These are phyloP conservation scores for Russula emetica DNA, from an alignment of 768 basidiomycete species.

Conservation along the genomic window DNA sequence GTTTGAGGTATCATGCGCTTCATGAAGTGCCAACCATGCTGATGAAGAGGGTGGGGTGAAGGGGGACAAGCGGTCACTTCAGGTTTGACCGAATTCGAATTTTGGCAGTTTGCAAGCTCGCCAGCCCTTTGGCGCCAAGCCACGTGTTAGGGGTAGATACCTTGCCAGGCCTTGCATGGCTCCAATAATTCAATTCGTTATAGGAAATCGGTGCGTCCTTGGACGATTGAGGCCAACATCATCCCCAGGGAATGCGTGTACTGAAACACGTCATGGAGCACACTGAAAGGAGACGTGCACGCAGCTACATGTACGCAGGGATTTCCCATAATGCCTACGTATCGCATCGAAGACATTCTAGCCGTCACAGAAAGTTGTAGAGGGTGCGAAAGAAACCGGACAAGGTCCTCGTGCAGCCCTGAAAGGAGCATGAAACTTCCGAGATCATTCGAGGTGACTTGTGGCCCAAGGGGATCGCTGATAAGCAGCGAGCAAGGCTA, in stretches of 20 bases:
- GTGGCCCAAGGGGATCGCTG: not conserved
- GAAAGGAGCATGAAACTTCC: not conserved
- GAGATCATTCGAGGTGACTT: slow-evolving; percentile 13
- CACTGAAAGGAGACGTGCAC: not conserved
- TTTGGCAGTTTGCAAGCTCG: not conserved
- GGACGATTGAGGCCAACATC: not conserved
- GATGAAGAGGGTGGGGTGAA: not conserved
- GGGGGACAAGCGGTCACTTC: not conserved
- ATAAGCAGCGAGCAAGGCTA: not conserved
- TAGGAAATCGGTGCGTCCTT: not conserved
- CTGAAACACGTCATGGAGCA: not conserved
- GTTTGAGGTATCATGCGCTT: not conserved
- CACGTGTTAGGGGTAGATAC: slow-evolving; percentile 2
- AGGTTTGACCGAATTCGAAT: not conserved
- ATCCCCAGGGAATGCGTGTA: not conserved
- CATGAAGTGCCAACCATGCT: not conserved
- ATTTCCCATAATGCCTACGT: not conserved
- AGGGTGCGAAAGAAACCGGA: not conserved
- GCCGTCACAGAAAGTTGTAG: not conserved
- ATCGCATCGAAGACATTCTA: not conserved
- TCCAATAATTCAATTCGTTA: not conserved
- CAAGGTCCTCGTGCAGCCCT: not conserved
- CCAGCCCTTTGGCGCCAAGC: slow-evolving; percentile 1
- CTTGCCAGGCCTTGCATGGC: not conserved
- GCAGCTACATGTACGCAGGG: no score